Base-by-base conservation (phyloP, 768 basidiomycete genomes). In the Boletus subparvulus region DNA sequence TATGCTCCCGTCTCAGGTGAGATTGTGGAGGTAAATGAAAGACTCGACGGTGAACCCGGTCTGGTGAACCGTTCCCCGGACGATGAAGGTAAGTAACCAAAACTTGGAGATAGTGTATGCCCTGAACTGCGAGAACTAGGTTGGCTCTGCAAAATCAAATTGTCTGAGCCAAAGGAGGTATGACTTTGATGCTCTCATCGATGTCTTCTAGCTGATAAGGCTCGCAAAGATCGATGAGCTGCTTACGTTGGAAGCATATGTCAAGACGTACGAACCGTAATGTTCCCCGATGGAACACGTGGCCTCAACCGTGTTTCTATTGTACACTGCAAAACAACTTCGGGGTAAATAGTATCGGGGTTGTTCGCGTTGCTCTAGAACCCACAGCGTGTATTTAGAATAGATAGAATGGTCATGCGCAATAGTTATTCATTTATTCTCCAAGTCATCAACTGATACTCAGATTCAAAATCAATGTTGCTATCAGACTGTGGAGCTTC, bases 121-220 rank as follows among this genome's bases (percentile, higher is more conserved):
- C 21, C 48, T 56, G 50, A 50, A 14, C 41, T 26, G 16, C 11
- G 24, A 6, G 24, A 33, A 30, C 8, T 61, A 98, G 95, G 96
- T 54, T 99, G 96, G 96, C 84, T 99, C 45, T 94, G 89, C 85
- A 95, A 92, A 79, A 87, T 99, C 66, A 84, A 88, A 70, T 72
- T 97, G 44, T 82, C 88, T 21, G 74, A 90, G 55, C 86, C 88
- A 6, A 73, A 79, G 2, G 91, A 98, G 82, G 91, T 94, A 71
- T 40, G 79, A 56, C 17, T 40, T 40, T 12, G 14, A 36, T 6
- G 43, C 40, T 50, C 2, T 48, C 32, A 9, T 30, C 48, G 9
- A 37, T 28, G 14, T 19, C 41, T 24, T 45, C 11, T 10, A 5
- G 16, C 26, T 63, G 8, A 63, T n/a, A 10, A 30, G 13, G 43